These are phyloP conservation scores for Teratosphaeria zuluensis DNA, from an alignment of 2,329 filamentous ascomycete genomes.

Conservation along the genomic window DNA sequence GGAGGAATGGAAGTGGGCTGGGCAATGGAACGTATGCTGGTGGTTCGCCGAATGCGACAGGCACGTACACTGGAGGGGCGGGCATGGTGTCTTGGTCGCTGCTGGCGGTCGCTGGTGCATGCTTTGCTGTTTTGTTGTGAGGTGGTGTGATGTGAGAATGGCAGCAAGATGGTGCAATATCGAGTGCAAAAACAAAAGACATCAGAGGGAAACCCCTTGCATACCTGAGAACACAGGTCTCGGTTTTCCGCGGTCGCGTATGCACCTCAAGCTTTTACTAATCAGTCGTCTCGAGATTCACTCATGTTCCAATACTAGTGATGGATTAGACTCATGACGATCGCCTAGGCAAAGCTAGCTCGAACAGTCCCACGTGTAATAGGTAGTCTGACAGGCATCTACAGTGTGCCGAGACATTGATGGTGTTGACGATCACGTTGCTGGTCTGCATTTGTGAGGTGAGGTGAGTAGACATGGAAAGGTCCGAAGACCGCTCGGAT, in stretches of 20 bases:
- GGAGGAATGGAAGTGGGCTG: background rate
- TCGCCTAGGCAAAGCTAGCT: too few species aligned
- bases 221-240: too few species aligned
- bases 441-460: background rate
- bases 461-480: too few species aligned
- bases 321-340: too few species aligned
- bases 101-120: background rate
- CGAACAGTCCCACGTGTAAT: background rate
- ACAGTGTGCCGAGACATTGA: background rate
- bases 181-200: too few species aligned
- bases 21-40: slow-evolving; percentile 1
- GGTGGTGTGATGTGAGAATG: background rate
- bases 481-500: too few species aligned
- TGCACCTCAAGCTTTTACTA: too few species aligned
- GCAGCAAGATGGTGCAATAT: too few species aligned
- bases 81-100: background rate
- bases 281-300: too few species aligned
- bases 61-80: background rate
- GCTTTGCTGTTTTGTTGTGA: background rate
- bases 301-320: too few species aligned
- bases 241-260: too few species aligned
- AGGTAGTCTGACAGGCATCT: background rate
- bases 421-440: background rate
- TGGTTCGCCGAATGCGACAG: background rate
- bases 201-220: too few species aligned